Evolutionary conservation across 2,329 filamentous ascomycete species (phyloP), one percentile per base, ranked within the genome.

Genomic region (Magnaporthales sp.): DNA sequence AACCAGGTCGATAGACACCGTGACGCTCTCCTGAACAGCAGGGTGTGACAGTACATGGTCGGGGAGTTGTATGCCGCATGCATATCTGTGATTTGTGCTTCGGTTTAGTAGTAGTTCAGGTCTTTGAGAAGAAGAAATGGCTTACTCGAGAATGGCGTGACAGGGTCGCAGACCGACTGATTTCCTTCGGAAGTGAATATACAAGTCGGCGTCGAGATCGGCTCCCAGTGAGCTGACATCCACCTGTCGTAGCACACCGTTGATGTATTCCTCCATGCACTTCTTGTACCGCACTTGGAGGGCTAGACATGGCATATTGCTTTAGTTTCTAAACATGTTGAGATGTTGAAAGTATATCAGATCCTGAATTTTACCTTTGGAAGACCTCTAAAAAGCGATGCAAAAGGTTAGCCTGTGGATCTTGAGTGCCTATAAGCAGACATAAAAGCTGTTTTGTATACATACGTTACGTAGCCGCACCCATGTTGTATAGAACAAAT

Each of bases 251-350:
- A 64, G 15, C 22, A 64, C 31, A 38, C 62, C 62, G 22, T n/a
- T 64, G 10, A 64, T 51, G 27, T 64, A 64, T 32, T 64, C 62
- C 62, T 64, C 62, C 19, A 64, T 51, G 32, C 32, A 64, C 31
- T 51, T 64, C 13, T 30, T 64, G 30, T 64, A 64, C 13, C 62
- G 62, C 11, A 15, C 29, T 32, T 64, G 62, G 24, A 64, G 62
- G 22, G 62, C 62, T 64, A 7, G 19, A 19, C 19, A 13, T 29
- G 11, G 15, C 13, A 19, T 22, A 31, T 29, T 30, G 27, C 27
- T 62, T 31, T 31, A 22, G n/a, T n/a, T 4, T 62, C 27, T 15
- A 7, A 54, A 26, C 38, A 54, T 7, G 4, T 15, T 10, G 24
- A 9, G n/a, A n/a, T n/a, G n/a, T n/a, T n/a, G n/a, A n/a, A n/a